Evolutionary conservation across 352 stramenopile genomes (phyloP).

Genomic region (Nothophytophthora sp.): DNA sequence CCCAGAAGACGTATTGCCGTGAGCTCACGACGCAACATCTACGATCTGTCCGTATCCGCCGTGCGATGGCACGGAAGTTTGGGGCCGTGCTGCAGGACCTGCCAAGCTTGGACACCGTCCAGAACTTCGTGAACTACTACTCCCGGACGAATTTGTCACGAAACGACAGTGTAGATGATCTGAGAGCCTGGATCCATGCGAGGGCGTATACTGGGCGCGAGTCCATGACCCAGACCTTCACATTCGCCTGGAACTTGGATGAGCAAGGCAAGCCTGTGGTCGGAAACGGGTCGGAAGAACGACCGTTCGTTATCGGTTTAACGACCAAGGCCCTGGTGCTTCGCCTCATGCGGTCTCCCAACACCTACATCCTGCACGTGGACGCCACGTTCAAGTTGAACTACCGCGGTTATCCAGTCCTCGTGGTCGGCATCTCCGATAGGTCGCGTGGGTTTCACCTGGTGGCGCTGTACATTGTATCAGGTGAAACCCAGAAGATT

Average conservation of each 20-base stretch:
- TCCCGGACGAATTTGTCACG: not conserved
- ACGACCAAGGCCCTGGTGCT: not conserved
- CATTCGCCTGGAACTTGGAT: not conserved
- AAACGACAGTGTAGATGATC: conserved; percentile 1
- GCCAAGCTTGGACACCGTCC: not conserved
- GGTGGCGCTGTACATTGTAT: no score
- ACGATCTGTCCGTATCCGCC: not conserved
- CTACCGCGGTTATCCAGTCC: not conserved
- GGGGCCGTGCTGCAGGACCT: not conserved
- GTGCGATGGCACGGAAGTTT: conserved; percentile 5
- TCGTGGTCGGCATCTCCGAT: not conserved
- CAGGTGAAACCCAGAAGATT: no score
- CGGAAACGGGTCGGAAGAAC: not conserved
- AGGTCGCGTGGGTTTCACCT: not conserved
- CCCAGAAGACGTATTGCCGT: conserved; percentile 1
- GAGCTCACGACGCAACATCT: conserved; percentile 1
- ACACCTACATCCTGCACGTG: not conserved
- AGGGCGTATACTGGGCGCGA: not conserved
- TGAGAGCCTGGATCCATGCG: conserved; percentile 1
- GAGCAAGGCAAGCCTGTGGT: not conserved
- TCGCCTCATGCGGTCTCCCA: no score
- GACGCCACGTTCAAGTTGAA: not conserved
- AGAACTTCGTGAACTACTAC: conserved; percentile 12
- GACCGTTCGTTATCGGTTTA: not conserved
- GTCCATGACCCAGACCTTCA: not conserved